Base-by-base conservation (phyloP, 2,329 filamentous ascomycete genomes). In the Daldinia sp. region DNA sequence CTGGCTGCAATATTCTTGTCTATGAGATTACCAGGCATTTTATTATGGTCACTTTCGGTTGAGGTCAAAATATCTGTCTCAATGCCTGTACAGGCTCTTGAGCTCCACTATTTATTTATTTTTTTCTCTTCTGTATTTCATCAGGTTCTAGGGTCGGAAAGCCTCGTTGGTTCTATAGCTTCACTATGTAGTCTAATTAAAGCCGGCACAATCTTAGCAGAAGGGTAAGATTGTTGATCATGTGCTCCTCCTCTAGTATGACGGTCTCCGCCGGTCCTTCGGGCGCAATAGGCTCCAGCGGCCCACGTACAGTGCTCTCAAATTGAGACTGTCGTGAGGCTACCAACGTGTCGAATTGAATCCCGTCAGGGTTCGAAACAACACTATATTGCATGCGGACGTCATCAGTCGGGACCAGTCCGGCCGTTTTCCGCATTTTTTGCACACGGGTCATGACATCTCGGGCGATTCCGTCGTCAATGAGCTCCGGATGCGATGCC, bases 401-500 rank as follows among this genome's bases (percentile, higher is more conserved):
- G 77, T 98, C 96, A 77, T 99, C 96, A 0, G 95, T 98, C 0
- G 94, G 90, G 71, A 94, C 89, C 59, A 99, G 85, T 0, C 93
- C 93, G 6, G 94, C 94, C 84, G 96, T 96, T 88, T 99, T 99
- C 72, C 96, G 90, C 70, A 98, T 85, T 73, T 93, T 89, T 82
- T 99, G 96, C 23, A 99, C 92, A 44, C 95, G 90, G 80, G 97
- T 93, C 83, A 99, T 92, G 72, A 99, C 91, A 81, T 98, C 96
- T 75, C 96, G 88, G 1, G 93, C 95, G 60, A 99, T 82, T 61
- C 94, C 96, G 80, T 98, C 94, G 72, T 94, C 89, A 53, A 92
- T 92, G 39, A 99, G 85, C 77, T 97, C 94, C 0, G 94, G 90
- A 78, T 98, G 92, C 26, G 93, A 84, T 65, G 90, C 90, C 1